Conservation (phyloP, 192 early-diverging fungal species). For the Coemansia sp. region DNA sequence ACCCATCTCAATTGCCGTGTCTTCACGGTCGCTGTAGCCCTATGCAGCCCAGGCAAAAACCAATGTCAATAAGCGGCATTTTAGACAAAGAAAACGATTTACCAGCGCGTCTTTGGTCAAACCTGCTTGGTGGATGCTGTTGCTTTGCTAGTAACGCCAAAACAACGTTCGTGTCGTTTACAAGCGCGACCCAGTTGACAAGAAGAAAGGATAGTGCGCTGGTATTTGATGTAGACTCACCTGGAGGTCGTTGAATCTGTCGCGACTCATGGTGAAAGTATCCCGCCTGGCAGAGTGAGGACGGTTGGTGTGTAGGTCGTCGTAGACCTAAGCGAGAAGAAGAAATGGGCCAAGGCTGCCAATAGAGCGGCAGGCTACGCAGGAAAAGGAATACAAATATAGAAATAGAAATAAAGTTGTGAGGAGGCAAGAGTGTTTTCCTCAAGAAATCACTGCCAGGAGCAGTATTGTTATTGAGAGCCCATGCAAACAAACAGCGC, state of each 20-base stretch:
- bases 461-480: background rate
- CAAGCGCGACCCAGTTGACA: background rate
- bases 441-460: too few species aligned
- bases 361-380: too few species aligned
- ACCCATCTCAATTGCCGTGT: slow-evolving; percentile 45
- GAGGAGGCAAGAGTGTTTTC: background rate
- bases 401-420: background rate
- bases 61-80: background rate
- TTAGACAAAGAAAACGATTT: background rate
- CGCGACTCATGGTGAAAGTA: slow-evolving; percentile 40
- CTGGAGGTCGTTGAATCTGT: slow-evolving; percentile 52
- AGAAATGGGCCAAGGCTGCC: too few species aligned
- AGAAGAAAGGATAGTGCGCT: background rate
- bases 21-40: slow-evolving; percentile 35
- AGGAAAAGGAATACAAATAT: background rate
- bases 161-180: background rate
- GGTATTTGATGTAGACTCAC: slow-evolving; percentile 10
- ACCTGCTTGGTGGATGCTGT: background rate
- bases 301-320: background rate
- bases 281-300: background rate
- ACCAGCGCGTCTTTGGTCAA: background rate
- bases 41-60: slow-evolving; percentile 2
- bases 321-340: background rate
- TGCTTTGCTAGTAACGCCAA: background rate
- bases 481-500: background rate